Percentiles rank a stretch among this genome's conserved stretches.
phyloP scores from a whole-genome alignment of 2,329 filamentous ascomycete genomes.

The Lachnellula suecica region DNA sequence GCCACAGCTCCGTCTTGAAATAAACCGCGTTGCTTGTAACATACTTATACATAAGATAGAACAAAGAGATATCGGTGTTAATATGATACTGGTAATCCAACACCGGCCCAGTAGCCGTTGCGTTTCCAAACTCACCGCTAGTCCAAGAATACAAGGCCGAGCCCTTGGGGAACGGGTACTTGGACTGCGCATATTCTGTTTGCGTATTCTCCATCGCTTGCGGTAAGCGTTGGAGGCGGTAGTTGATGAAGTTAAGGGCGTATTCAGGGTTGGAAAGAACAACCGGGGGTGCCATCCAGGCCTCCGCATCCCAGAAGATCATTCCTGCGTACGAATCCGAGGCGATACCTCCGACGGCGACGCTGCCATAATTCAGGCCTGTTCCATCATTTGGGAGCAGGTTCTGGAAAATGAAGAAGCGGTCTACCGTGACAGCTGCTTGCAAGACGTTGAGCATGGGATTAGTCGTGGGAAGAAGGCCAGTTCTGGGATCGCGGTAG shows the following conservation, averaged over 20 bases:
- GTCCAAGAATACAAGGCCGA: constrained; percentile 20
- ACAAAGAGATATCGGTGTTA: constrained; percentile 16
- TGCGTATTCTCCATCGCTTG: constrained; percentile 21
- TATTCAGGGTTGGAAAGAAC: constrained; percentile 59
- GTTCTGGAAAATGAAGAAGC: constrained; percentile 49
- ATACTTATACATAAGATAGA: constrained; percentile 3
- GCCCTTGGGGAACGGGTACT: constrained; percentile 11
- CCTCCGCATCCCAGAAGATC: constrained; percentile 33
- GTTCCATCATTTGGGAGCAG: constrained; percentile 42
- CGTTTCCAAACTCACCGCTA: constrained; percentile 19
- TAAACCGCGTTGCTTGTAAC: constrained; percentile 9
- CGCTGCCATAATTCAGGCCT: constrained; percentile 57
- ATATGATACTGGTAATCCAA: constrained; percentile 23
- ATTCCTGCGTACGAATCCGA: constrained; percentile 64
- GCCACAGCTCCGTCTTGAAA: constrained; percentile 13
- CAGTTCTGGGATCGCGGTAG: constrained; percentile 53
- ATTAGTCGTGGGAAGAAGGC: constrained; percentile 38
- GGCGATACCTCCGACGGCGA: constrained; percentile 61
- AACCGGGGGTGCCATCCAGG: constrained; percentile 47
- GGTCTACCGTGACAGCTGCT: constrained; percentile 45
- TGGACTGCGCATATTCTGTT: constrained; percentile 11
- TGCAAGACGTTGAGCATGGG: constrained; percentile 34
- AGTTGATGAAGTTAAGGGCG: constrained; percentile 61
- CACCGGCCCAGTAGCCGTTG: constrained; percentile 16
- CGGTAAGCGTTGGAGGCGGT: constrained; percentile 51